These are phyloP conservation scores for Venturia nashicola DNA, from an alignment of 2,329 filamentous ascomycete genomes.

Conservation along the genomic window DNA sequence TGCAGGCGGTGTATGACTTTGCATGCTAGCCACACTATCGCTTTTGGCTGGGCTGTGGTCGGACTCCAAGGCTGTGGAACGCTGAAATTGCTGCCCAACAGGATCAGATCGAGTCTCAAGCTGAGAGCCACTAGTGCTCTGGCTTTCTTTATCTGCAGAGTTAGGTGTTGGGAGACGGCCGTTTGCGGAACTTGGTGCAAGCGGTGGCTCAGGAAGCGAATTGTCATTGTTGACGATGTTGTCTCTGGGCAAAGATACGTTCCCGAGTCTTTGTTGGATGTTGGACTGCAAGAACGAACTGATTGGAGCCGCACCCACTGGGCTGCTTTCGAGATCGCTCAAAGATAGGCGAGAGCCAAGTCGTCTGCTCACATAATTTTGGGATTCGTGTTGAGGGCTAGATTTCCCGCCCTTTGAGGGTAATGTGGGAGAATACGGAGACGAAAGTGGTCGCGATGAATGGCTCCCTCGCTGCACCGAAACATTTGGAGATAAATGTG, in stretches of 20 bases:
- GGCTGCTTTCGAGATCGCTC: not conserved
- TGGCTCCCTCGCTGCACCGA: not conserved
- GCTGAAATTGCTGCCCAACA: not conserved
- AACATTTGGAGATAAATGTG: not conserved
- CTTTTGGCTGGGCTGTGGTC: not conserved
- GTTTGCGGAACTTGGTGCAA: constrained; percentile 3
- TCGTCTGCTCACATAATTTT: not conserved
- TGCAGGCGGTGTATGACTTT: constrained; percentile 1
- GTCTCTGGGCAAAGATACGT: not conserved
- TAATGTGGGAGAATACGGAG: not conserved
- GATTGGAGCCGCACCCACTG: not conserved
- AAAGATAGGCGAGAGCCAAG: not conserved
- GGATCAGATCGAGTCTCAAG: not conserved
- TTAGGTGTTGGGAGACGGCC: constrained; percentile 7
- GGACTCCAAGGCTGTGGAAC: not conserved
- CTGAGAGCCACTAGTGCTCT: not conserved
- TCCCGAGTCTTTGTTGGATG: not conserved
- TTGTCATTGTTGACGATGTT: not conserved
- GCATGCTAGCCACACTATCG: constrained; percentile 4
- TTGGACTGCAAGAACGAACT: not conserved
- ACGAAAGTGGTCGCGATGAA: not conserved
- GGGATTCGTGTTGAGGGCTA: not conserved
- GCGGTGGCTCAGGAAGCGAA: not conserved
- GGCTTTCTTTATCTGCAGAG: not conserved
- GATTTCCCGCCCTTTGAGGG: not conserved